A percentile compares a stretch with the other conserved stretches of the same genome.
These are phyloP conservation scores for Nakaseomyces glabratus DNA, from an alignment of 1,139 yeast genomes.

Conservation along the genomic window DNA sequence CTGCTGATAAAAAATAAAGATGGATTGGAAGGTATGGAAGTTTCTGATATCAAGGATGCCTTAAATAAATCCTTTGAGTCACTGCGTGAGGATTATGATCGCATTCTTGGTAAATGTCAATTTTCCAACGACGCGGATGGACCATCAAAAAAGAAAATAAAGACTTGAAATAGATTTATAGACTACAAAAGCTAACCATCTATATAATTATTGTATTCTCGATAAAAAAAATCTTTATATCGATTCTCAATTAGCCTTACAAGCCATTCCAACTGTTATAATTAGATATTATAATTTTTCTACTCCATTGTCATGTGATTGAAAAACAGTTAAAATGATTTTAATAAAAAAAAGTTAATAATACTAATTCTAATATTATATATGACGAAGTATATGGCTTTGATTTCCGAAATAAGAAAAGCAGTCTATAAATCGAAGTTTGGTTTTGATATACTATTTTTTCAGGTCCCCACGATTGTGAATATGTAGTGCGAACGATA, in stretches of 20 bases:
- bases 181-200: too few species aligned
- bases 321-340: not conserved
- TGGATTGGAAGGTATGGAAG: conserved; percentile 59
- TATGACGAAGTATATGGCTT: not conserved
- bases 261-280: too few species aligned
- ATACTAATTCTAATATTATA: not conserved
- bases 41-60: conserved; percentile 52
- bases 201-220: too few species aligned
- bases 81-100: conserved; percentile 57
- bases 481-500: too few species aligned
- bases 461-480: too few species aligned
- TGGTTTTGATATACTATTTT: not conserved
- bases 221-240: too few species aligned
- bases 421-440: not conserved
- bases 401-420: not conserved
- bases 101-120: conserved; percentile 25
- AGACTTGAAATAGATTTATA: too few species aligned
- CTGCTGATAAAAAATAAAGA: conserved; percentile 72
- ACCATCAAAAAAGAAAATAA: not conserved
- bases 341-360: too few species aligned
- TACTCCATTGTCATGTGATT: too few species aligned
- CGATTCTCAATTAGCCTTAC: too few species aligned
- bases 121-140: not conserved
- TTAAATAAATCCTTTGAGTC: conserved; percentile 67
- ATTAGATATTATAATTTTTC: too few species aligned